Evolutionary conservation across 2,329 filamentous ascomycete genomes (phyloP), one percentile per base, ranked within the genome.

Genomic region (Pseudogymnoascus sp.): DNA sequence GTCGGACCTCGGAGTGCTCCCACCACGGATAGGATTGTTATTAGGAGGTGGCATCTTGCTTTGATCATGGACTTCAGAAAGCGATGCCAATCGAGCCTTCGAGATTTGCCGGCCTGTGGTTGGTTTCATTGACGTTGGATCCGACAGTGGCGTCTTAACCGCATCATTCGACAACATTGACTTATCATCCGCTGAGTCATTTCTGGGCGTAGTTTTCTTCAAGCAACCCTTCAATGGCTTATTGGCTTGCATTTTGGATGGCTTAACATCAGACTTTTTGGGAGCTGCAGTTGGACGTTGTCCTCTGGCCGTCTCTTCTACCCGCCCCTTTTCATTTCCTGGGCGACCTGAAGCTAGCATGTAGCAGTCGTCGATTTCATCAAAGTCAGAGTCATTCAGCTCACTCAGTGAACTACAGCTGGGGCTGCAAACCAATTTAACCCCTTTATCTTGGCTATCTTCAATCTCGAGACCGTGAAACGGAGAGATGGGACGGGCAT

Each of bases 101-200:
- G 9, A 64, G 64, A 33, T 19, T 64, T 61, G 62, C 62, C 62
- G 64, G 63, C 61, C 62, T 58, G 52, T 61, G 14, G 64, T 22
- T 62, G 62, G 65, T 62, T 64, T 66, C 61, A 64, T 64, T 63
- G 64, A 67, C 66, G 65, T 22, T 22, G 16, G 5, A 19, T 35
- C 28, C 5, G 28, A 22, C 28, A 8, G 28, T 33, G 49, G 4
- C 3, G 49, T 22, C 11, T 33, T 14, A 14, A 35, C n/a, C 1
- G 16, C 12, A 33, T 35, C 49, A 6, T 7, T 22, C 2, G 49
- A 19, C 28, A 49, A 25, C 12, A 35, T 12, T 35, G 28, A 12
- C 11, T 22, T 19, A 19, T 33, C 49, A 35, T 55, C 49, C n/a
- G 35, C 28, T 9, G 3, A 35, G 11, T 33, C 7, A 22, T 35